Evolutionary conservation across 192 early-diverging fungal species (phyloP).

Genomic region (Backusella liffmaniae): DNA sequence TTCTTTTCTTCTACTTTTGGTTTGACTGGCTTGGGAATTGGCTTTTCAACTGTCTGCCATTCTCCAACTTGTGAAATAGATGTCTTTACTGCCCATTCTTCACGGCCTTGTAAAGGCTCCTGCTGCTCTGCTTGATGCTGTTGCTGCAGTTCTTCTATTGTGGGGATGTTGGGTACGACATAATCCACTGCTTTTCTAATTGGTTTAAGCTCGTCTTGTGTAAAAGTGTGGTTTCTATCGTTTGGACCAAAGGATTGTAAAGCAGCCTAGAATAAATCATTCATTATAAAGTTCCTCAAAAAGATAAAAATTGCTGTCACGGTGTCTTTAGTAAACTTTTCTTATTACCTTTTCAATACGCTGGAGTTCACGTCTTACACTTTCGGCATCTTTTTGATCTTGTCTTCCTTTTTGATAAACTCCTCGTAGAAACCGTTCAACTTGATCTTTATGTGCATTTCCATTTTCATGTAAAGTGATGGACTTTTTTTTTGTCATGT

Average conservation of each 20-base stretch:
- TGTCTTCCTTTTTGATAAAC: conserved; percentile 57
- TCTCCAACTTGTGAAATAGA: conserved; percentile 12
- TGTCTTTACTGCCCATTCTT: conserved; percentile 12
- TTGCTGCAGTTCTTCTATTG: background rate
- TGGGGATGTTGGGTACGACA: background rate
- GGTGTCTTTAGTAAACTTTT: conserved; percentile 19
- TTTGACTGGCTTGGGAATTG: background rate
- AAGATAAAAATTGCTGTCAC: background rate
- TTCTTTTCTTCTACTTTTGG: background rate
- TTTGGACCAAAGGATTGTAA: background rate
- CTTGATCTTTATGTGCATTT: conserved; percentile 81
- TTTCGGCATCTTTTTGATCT: conserved; percentile 51
- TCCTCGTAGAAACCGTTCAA: conserved; percentile 70
- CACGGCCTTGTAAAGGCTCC: background rate
- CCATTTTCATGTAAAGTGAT: conserved; percentile 73
- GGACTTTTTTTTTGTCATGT: conserved; percentile 30
- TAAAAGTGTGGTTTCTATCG: background rate
- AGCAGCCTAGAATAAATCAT: background rate
- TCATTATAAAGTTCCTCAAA: background rate
- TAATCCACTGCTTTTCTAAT: background rate
- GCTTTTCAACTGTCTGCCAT: conserved; percentile 16
- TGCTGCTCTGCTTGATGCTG: background rate
- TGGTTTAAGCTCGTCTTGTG: background rate
- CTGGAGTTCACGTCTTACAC: conserved; percentile 60
- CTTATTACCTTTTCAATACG: conserved; percentile 54